phyloP scores from a whole-genome alignment of 2,329 filamentous ascomycete species.

The Penicillium sp. region DNA sequence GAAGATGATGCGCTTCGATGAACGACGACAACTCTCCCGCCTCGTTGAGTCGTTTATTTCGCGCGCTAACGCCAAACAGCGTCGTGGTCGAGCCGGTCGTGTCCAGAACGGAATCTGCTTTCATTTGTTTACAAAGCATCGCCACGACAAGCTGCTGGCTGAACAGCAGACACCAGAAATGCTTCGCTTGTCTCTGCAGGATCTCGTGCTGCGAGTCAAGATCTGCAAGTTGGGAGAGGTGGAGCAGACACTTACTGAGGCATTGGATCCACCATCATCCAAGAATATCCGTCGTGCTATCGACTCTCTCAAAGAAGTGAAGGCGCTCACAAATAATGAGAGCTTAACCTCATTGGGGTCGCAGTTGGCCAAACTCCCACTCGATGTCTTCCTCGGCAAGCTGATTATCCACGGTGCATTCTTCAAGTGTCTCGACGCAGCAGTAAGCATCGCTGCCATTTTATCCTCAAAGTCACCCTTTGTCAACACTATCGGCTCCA shows the following conservation, averaged over 20 bases:
- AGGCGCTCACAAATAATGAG: slow-evolving; percentile 78
- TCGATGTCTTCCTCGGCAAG: slow-evolving; percentile 95
- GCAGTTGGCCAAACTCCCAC: slow-evolving; percentile 82
- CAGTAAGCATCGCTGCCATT: slow-evolving; percentile 88
- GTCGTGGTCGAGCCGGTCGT: slow-evolving; percentile 88
- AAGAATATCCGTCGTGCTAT: slow-evolving; percentile 94
- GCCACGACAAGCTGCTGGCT: slow-evolving; percentile 80
- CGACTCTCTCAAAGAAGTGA: slow-evolving; percentile 89
- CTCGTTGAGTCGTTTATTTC: slow-evolving; percentile 95
- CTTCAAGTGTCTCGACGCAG: slow-evolving; percentile 89
- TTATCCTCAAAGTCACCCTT: slow-evolving; percentile 95
- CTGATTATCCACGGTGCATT: slow-evolving; percentile 82
- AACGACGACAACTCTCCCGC: slow-evolving; percentile 84
- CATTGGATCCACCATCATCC: slow-evolving; percentile 83
- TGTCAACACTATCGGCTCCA: slow-evolving; percentile 79
- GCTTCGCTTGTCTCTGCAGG: slow-evolving; percentile 88
- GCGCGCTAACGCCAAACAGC: slow-evolving; percentile 91
- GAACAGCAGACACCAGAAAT: slow-evolving; percentile 97
- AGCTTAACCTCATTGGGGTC: slow-evolving; percentile 83
- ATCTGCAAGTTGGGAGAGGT: slow-evolving; percentile 95
- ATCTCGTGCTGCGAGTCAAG: slow-evolving; percentile 93
- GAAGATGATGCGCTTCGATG: slow-evolving; percentile 93
- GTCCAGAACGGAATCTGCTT: slow-evolving; percentile 95
- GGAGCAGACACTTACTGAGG: slow-evolving; percentile 83
- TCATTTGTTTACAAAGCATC: slow-evolving; percentile 88